Conservation (phyloP, 2,329 filamentous ascomycete genomes). For the Delphinella strobiligena region DNA sequence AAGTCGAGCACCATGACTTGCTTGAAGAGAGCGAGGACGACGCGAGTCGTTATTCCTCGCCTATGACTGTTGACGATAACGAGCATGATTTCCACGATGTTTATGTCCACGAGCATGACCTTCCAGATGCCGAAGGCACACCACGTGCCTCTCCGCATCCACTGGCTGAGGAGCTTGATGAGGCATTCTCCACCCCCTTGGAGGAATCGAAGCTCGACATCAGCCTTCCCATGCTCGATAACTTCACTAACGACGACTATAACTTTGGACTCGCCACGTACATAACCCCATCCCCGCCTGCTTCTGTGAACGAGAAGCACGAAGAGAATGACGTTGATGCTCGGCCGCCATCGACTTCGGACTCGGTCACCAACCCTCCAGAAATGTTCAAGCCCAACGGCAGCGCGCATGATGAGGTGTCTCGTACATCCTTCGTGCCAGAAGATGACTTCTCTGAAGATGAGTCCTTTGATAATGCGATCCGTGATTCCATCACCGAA, state of each 20-base stretch:
- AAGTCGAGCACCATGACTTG: slow-evolving; percentile 31
- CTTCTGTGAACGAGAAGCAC: slow-evolving; percentile 1
- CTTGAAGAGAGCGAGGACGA: slow-evolving; percentile 32
- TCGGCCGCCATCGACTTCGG: neutral
- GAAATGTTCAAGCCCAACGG: neutral
- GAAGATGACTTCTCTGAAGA: neutral
- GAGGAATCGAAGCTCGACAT: slow-evolving; percentile 13
- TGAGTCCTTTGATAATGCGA: slow-evolving; percentile 6
- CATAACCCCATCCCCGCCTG: slow-evolving; percentile 25
- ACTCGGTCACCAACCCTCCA: slow-evolving; percentile 4
- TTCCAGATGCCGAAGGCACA: neutral
- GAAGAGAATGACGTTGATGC: neutral
- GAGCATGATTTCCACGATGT: too few relatives aligned
- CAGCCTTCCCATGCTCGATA: slow-evolving; percentile 37
- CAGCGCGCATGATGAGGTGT: slow-evolving; percentile 15
- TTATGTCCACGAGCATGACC: slow-evolving; percentile 1
- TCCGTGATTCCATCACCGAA: slow-evolving; percentile 11
- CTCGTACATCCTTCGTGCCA: slow-evolving; percentile 17
- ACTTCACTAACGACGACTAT: slow-evolving; percentile 38
- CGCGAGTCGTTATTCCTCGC: slow-evolving; percentile 37
- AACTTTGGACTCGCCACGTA: slow-evolving; percentile 44
- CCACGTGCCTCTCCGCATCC: slow-evolving; percentile 6
- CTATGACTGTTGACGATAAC: slow-evolving; percentile 7
- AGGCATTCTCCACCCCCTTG: slow-evolving; percentile 4
- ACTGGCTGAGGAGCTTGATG: slow-evolving; percentile 1